Evolutionary conservation across 495 filamentous ascomycete genomes (phyloP).

Genomic region (Clavariopsis aquatica): DNA sequence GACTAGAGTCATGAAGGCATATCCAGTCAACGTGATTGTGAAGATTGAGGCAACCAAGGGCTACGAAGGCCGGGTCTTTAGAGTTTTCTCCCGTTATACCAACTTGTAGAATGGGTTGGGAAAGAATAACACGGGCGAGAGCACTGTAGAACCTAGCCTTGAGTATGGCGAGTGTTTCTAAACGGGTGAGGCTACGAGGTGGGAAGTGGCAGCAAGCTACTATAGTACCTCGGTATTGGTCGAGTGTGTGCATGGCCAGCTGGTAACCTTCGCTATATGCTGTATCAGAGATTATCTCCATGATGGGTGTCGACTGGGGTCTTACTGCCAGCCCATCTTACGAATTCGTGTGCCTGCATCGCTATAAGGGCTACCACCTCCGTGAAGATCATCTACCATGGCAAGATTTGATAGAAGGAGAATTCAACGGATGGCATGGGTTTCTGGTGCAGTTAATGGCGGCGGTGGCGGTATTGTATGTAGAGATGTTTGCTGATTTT

Average conservation of each 20-base stretch:
- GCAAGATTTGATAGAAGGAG: not conserved
- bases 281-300: conserved; percentile 6
- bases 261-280: conserved; percentile 30
- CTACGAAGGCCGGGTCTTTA: conserved; percentile 19
- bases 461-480: not conserved
- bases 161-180: conserved; percentile 7
- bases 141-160: conserved; percentile 8
- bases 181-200: conserved; percentile 14
- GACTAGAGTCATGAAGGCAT: not conserved
- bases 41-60: conserved; percentile 16
- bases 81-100: conserved; percentile 22
- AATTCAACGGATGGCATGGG: not conserved
- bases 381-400: not conserved
- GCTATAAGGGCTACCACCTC: not conserved
- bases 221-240: conserved; percentile 28
- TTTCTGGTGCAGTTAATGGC: not conserved
- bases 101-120: conserved; percentile 22
- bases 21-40: conserved; percentile 22
- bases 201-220: conserved; percentile 24
- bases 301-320: not conserved
- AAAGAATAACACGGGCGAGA: conserved; percentile 13
- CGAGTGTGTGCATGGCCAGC: conserved; percentile 24
- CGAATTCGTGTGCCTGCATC: conserved; percentile 7
- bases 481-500: conserved; percentile 7
- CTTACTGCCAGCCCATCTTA: conserved; percentile 28